These are phyloP conservation scores for Paramecium sonneborni DNA, from an alignment of 73 alveolate species.

Conservation along the genomic window DNA sequence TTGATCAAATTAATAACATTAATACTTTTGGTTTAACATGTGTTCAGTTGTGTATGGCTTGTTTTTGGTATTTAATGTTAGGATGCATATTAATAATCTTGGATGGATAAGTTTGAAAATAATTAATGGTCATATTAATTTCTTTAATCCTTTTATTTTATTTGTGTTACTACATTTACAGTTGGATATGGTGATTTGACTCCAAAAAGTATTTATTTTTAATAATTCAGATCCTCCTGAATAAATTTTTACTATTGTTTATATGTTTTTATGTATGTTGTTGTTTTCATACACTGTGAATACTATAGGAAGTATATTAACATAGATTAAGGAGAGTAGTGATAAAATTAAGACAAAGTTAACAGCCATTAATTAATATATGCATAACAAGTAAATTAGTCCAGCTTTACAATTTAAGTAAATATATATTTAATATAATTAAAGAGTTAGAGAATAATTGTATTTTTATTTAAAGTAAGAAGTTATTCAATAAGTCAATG, in stretches of 20 bases:
- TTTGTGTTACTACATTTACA: constrained; percentile 59
- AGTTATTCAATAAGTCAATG: not conserved
- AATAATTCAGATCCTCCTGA: not conserved
- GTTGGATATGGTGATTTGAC: constrained; percentile 67
- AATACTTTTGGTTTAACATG: constrained; percentile 33
- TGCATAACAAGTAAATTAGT: constrained; percentile 1
- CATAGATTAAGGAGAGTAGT: not conserved
- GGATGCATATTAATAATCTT: not conserved
- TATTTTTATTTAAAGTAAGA: not conserved
- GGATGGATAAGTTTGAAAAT: not conserved
- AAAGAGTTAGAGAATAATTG: constrained; percentile 47
- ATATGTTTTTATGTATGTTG: constrained; percentile 32
- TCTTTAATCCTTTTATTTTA: constrained; percentile 51
- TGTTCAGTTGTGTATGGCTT: constrained; percentile 40
- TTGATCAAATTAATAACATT: not conserved
- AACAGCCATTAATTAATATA: constrained; percentile 10
- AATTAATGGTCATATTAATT: not conserved
- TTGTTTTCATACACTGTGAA: constrained; percentile 12
- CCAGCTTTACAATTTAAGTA: constrained; percentile 10
- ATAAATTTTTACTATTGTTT: constrained; percentile 15
- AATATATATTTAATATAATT: not conserved
- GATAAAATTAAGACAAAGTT: not conserved
- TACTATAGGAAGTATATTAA: constrained; percentile 23
- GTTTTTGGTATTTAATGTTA: not conserved
- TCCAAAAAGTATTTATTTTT: not conserved